Conservation (phyloP, 176 grass and related monocot species). For the Oryza longistaminata region DNA sequence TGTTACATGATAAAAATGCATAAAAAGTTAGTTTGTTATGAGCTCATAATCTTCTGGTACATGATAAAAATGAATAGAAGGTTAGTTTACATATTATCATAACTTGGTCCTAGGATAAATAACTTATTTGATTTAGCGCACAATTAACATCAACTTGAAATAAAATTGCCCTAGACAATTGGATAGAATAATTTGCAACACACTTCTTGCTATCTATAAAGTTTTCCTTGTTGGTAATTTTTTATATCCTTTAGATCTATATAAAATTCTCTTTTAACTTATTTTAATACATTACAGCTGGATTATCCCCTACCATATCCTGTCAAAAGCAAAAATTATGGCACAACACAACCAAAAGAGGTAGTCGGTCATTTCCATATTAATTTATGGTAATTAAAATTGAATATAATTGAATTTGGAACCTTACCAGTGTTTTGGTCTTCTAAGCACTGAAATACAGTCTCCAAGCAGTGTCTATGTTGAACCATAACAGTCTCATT, state of each 20-base stretch:
- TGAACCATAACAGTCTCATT: slow-evolving; percentile 95
- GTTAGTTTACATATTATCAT: no score
- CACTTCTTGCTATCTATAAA: neutral
- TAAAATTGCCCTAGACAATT: neutral
- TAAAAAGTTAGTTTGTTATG: no score
- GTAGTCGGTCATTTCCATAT: slow-evolving; percentile 8
- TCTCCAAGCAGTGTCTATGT: slow-evolving; percentile 96
- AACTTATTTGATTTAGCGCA: no score
- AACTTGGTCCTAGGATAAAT: no score
- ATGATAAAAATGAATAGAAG: no score
- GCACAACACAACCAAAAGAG: neutral
- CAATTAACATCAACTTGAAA: no score
- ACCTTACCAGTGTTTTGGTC: slow-evolving; percentile 80
- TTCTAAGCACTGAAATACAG: slow-evolving; percentile 91
- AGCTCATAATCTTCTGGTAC: no score
- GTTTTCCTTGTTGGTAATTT: neutral
- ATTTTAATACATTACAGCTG: neutral
- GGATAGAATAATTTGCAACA: neutral
- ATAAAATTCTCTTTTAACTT: neutral
- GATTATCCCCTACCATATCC: neutral
- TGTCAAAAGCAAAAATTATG: neutral
- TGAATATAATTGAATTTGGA: slow-evolving; percentile 25
- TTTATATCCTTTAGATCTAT: neutral
- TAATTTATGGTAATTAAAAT: slow-evolving; percentile 9
- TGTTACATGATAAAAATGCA: no score